phyloP scores from a whole-genome alignment of 805 yeast species.

The Cyberlindnera euphorbiae region DNA sequence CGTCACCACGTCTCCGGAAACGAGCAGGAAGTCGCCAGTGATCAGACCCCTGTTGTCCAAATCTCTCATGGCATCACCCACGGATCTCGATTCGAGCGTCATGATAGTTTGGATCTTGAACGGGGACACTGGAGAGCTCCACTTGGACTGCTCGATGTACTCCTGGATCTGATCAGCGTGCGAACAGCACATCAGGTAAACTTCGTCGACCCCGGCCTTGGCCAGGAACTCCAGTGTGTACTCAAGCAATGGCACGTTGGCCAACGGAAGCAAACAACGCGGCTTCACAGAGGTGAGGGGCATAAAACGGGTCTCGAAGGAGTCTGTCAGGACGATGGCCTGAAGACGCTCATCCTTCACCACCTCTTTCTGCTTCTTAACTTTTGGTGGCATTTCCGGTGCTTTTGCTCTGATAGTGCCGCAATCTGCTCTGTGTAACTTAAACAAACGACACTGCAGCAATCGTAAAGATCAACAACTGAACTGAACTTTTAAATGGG shows the following conservation, averaged over 20 bases:
- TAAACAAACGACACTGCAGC: too few species aligned
- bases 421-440: background rate
- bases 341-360: conserved; percentile 75
- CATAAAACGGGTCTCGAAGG: conserved; percentile 87
- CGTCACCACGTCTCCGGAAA: conserved; percentile 94
- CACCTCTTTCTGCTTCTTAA: conserved; percentile 50
- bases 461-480: too few species aligned
- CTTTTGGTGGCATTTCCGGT: conserved; percentile 39
- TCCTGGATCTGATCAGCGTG: conserved; percentile 86
- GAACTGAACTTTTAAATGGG: too few species aligned
- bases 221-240: conserved; percentile 94
- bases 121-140: conserved; percentile 69
- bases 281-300: conserved; percentile 86
- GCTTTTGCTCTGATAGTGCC: background rate
- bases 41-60: conserved; percentile 86
- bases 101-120: conserved; percentile 74
- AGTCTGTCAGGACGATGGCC: conserved; percentile 92
- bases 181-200: conserved; percentile 81
- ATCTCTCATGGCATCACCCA: conserved; percentile 97
- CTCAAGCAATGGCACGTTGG: conserved; percentile 90
- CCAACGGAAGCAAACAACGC: conserved; percentile 86
- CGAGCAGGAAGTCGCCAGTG: conserved; percentile 82
- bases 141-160: conserved; percentile 70
- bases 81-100: conserved; percentile 83
- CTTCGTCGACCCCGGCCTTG: conserved; percentile 84